A percentile compares a stretch with the other conserved stretches of the same genome.
phyloP scores from a whole-genome alignment of 352 stramenopile species.

The Pythium apleroticum region DNA sequence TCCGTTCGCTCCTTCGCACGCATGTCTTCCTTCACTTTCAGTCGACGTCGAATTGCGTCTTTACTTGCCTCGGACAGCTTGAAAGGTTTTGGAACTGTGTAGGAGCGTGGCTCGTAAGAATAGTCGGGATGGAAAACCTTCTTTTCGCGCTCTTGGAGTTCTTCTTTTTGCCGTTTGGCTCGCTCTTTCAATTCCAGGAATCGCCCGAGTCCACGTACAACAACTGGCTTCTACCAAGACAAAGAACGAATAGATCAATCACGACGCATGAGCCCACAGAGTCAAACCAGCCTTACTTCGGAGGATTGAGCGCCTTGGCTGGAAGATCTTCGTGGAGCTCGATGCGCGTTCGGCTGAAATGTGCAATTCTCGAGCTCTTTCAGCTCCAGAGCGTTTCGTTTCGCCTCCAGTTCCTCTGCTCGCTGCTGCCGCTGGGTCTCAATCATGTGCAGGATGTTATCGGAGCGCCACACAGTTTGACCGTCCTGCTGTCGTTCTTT shows the following conservation, averaged over 20 bases:
- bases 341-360: constrained; percentile 54
- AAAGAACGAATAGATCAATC: not conserved
- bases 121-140: constrained; percentile 58
- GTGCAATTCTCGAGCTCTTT: constrained; percentile 80
- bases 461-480: constrained; percentile 49
- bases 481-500: constrained; percentile 27
- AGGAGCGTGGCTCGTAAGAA: constrained; percentile 64
- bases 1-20: constrained; percentile 50
- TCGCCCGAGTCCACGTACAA: constrained; percentile 74
- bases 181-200: constrained; percentile 78
- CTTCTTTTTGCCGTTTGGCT: constrained; percentile 62
- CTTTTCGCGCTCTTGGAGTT: constrained; percentile 63
- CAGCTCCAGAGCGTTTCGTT: constrained; percentile 55
- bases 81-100: constrained; percentile 77
- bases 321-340: not conserved
- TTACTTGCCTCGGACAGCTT: constrained; percentile 65
- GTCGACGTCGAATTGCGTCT: constrained; percentile 43
- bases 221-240: constrained; percentile 37
- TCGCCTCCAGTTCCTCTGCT: constrained; percentile 55
- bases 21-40: constrained; percentile 50
- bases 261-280: not conserved
- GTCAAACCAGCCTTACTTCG: constrained; percentile 1
- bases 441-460: constrained; percentile 70
- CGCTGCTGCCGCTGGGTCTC: constrained; percentile 58
- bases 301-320: not conserved